These are phyloP conservation scores for Arachnopeziza araneosa DNA, from an alignment of 2,329 filamentous ascomycete species.

Conservation along the genomic window DNA sequence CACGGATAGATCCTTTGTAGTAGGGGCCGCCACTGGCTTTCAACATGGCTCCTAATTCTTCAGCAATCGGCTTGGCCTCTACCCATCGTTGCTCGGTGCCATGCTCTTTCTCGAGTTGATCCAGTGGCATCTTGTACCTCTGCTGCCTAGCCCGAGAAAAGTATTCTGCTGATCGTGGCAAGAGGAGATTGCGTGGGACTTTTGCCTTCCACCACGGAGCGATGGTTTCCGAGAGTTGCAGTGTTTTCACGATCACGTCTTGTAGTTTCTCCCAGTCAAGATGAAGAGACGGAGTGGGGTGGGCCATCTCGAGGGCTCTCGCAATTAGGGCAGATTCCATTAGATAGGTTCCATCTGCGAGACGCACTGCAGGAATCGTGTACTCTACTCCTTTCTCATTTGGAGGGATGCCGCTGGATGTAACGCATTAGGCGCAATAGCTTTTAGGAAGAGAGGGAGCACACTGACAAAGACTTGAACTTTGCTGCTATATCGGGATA, in stretches of 20 bases:
- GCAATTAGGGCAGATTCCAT: constrained; percentile 55
- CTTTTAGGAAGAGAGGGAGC: not conserved
- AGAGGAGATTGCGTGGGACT: too few species aligned
- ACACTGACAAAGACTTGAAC: constrained; percentile 47
- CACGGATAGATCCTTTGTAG: constrained; percentile 47
- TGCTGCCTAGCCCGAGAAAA: constrained; percentile 48
- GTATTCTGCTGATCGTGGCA: constrained; percentile 41
- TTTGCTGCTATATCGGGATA: constrained; percentile 58
- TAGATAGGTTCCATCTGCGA: constrained; percentile 51
- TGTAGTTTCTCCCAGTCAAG: constrained; percentile 50
- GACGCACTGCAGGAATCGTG: constrained; percentile 49
- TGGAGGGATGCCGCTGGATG: constrained; percentile 36
- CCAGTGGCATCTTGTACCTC: constrained; percentile 46
- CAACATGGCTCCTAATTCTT: constrained; percentile 29
- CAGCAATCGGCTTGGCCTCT: constrained; percentile 41
- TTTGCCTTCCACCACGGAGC: too few species aligned
- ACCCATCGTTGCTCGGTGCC: constrained; percentile 47
- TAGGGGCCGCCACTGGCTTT: constrained; percentile 52
- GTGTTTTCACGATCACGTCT: constrained; percentile 32
- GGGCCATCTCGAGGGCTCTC: too few species aligned
- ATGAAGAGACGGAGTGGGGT: too few species aligned
- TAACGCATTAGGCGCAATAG: not conserved
- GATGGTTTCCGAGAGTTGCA: too few species aligned
- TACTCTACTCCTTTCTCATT: constrained; percentile 41
- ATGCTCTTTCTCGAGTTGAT: constrained; percentile 41